Evolutionary conservation across 1,284 basidiomycete species (phyloP).

Genomic region (Phellopilus nigrolimitatus): DNA sequence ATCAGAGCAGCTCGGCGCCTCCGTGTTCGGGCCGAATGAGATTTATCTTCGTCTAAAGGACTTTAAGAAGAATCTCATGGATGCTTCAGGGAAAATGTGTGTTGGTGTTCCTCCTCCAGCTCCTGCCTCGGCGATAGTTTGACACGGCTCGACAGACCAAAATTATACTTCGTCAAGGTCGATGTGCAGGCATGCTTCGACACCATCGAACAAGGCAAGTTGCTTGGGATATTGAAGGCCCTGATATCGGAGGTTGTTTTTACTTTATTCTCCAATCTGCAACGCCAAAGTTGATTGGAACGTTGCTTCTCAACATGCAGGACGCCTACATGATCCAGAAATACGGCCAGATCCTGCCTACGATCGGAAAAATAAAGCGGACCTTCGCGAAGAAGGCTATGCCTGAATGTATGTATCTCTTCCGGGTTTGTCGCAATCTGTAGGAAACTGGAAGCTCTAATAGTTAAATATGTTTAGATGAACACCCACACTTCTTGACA

Average conservation of each 20-base stretch:
- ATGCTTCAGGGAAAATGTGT: slow-evolving; percentile 54
- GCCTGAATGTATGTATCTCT: slow-evolving; percentile 49
- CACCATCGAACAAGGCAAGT: slow-evolving; percentile 86
- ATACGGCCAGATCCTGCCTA: slow-evolving; percentile 55
- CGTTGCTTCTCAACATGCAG: slow-evolving; percentile 36
- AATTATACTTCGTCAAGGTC: slow-evolving; percentile 92
- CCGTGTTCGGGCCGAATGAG: slow-evolving; percentile 81
- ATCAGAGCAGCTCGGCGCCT: slow-evolving; percentile 65
- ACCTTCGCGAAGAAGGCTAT: slow-evolving; percentile 57
- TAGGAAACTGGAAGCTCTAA: neutral
- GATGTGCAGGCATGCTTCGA: slow-evolving; percentile 97
- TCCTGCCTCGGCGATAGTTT: neutral
- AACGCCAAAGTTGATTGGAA: neutral
- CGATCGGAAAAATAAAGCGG: slow-evolving; percentile 48
- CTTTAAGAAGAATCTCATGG: slow-evolving; percentile 57
- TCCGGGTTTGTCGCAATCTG: neutral
- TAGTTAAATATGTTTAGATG: slow-evolving; percentile 38
- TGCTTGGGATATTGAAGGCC: slow-evolving; percentile 73
- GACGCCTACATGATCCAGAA: slow-evolving; percentile 62
- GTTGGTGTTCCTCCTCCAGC: neutral
- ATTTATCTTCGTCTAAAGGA: slow-evolving; percentile 70
- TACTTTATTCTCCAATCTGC: neutral
- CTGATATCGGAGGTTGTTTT: slow-evolving; percentile 65
- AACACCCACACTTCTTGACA: slow-evolving; percentile 68
- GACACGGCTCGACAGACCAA: slow-evolving; percentile 50